Percentiles rank a stretch among this genome's conserved stretches.
Evolutionary conservation across 1,139 yeast species (phyloP).

Genomic region (Geotrichum cucujoidarum): DNA sequence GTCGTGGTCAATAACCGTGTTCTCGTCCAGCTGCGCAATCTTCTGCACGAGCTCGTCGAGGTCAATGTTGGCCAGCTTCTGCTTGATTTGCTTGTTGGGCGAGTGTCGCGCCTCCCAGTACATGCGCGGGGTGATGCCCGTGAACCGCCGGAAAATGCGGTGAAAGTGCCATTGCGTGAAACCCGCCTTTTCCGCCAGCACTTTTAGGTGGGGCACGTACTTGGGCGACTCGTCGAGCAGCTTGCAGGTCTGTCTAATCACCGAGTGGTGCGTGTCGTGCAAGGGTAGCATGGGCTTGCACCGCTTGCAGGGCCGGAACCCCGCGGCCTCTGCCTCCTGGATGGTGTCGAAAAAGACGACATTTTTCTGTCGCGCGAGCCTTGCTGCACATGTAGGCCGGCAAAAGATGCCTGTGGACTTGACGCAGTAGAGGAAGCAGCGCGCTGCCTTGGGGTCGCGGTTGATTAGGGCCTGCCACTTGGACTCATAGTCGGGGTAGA

Average conservation of each 20-base stretch:
- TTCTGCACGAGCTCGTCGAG: slow-evolving; percentile 9
- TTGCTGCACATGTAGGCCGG: slow-evolving; percentile 29
- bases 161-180: slow-evolving; percentile 34
- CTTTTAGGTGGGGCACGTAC: slow-evolving; percentile 20
- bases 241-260: slow-evolving; percentile 24
- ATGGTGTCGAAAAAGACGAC: slow-evolving; percentile 23
- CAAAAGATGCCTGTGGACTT: slow-evolving; percentile 27
- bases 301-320: slow-evolving; percentile 29
- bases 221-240: slow-evolving; percentile 19
- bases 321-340: slow-evolving; percentile 24
- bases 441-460: slow-evolving; percentile 28
- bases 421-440: slow-evolving; percentile 28
- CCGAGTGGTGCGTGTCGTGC: slow-evolving; percentile 25
- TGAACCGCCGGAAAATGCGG: slow-evolving; percentile 32
- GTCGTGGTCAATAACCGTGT: slow-evolving; percentile 5
- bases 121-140: slow-evolving; percentile 23
- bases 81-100: slow-evolving; percentile 12
- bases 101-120: slow-evolving; percentile 21
- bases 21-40: slow-evolving; percentile 13
- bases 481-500: slow-evolving; percentile 20
- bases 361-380: slow-evolving; percentile 25
- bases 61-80: slow-evolving; percentile 11
- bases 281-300: slow-evolving; percentile 27
- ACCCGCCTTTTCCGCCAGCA: slow-evolving; percentile 25
- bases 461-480: slow-evolving; percentile 26